phyloP scores from a whole-genome alignment of 768 basidiomycete genomes.

The Macrolepiota dolichaula region DNA sequence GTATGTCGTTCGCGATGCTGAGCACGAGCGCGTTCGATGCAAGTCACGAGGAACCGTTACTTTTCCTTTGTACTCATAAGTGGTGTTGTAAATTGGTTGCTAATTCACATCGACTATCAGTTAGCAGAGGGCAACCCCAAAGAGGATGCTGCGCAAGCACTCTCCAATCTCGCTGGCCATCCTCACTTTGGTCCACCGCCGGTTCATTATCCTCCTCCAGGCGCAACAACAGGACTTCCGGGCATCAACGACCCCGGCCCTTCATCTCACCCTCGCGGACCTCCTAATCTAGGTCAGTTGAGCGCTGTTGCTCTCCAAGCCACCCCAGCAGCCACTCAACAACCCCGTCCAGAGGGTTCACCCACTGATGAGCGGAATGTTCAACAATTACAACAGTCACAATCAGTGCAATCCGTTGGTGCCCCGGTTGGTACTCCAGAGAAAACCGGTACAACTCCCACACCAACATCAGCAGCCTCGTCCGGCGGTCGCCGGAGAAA shows the following conservation, averaged over 20 bases:
- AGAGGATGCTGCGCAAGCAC: conserved; percentile 59
- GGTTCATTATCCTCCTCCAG: conserved; percentile 28
- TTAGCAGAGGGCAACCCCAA: conserved; percentile 46
- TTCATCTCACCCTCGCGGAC: conserved; percentile 69
- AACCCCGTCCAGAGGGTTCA: conserved; percentile 12
- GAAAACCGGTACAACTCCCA: conserved; percentile 13
- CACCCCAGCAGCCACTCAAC: conserved; percentile 26
- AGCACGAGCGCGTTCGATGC: conserved; percentile 23
- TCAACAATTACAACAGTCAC: conserved; percentile 10
- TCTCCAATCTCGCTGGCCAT: conserved; percentile 49
- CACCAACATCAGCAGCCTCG: conserved; percentile 24
- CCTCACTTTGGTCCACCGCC: conserved; percentile 30
- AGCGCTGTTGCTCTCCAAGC: conserved; percentile 51
- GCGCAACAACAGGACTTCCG: conserved; percentile 34
- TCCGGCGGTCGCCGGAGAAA: conserved; percentile 50
- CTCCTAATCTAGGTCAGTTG: conserved; percentile 60
- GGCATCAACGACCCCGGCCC: conserved; percentile 66
- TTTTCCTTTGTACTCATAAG: conserved; percentile 9
- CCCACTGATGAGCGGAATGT: conserved; percentile 8
- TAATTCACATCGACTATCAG: conserved; percentile 22
- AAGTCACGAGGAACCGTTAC: conserved; percentile 16
- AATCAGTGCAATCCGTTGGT: conserved; percentile 5
- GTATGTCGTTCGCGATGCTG: conserved; percentile 23
- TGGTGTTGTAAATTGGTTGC: background rate
- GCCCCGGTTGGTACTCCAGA: background rate